These are phyloP conservation scores for Paramecium bursaria DNA, from an alignment of 73 alveolate genomes.

Conservation along the genomic window DNA sequence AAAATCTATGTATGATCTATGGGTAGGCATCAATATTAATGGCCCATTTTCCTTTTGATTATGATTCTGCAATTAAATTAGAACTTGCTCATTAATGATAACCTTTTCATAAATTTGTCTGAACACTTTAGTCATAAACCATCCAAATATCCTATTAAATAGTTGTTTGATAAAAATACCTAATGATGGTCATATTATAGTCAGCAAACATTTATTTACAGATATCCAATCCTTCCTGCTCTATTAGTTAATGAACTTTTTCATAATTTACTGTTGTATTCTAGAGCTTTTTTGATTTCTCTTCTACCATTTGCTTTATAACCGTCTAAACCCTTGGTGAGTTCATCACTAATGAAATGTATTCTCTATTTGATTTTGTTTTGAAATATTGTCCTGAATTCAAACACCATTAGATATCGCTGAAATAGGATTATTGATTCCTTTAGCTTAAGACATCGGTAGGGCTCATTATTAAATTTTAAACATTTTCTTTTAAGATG, in stretches of 20 bases:
- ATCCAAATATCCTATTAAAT: conserved; percentile 75
- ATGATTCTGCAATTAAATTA: conserved; percentile 66
- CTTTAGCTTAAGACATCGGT: conserved; percentile 71
- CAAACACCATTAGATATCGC: conserved; percentile 79
- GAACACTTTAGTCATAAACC: conserved; percentile 80
- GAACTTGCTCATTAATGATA: conserved; percentile 74
- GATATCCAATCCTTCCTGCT: conserved; percentile 72
- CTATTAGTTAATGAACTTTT: conserved; percentile 54
- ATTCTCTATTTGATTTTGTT: conserved; percentile 69
- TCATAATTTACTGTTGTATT: conserved; percentile 57
- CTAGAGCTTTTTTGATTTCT: conserved; percentile 67
- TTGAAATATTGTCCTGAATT: conserved; percentile 68
- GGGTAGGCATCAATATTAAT: conserved; percentile 88
- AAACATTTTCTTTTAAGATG: conserved; percentile 83
- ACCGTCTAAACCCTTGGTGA: conserved; percentile 75
- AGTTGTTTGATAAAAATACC: too few species aligned
- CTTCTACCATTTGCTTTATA: conserved; percentile 71
- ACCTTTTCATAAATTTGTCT: conserved; percentile 84
- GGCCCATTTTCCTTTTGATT: conserved; percentile 76
- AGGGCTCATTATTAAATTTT: conserved; percentile 71
- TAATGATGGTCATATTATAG: conserved; percentile 67
- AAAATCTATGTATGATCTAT: conserved; percentile 91
- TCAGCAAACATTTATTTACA: conserved; percentile 77
- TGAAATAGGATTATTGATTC: conserved; percentile 66
- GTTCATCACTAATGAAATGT: conserved; percentile 65